Base-by-base conservation (phyloP, 2,329 filamentous ascomycete genomes). In the Hypoxylon sp. region DNA sequence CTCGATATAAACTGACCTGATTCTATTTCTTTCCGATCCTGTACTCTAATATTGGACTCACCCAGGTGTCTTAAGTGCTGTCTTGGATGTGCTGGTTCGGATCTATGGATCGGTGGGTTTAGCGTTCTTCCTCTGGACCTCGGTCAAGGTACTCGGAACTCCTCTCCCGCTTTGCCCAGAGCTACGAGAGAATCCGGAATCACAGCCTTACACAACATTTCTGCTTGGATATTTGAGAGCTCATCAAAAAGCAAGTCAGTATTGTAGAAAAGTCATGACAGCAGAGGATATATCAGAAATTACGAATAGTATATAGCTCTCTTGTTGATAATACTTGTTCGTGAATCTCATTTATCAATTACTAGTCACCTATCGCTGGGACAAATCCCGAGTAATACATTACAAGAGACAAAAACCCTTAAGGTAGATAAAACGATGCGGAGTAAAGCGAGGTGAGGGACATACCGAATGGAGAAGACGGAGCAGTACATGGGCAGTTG, bases 401-500 rank as follows among this genome's bases (percentile, higher is more conserved):
- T 7, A 60, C 8, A 32, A 47, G 23, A 23, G 16, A 39, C 14
- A 55, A 55, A 51, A 50, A 30, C 32, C 54, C 34, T 45, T 21
- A 58, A 59, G 9, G 11, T 51, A 43, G 21, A 46, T 53, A 55
- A 39, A 51, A 59, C 14, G 54, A 59, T 60, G 37, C 52, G 59
- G 60, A 66, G 54, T 12, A 56, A 32, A 52, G 46, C 19, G 29
- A 61, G 37, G 21, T 32, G 5, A 60, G 43, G 21, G 45, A 64
- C 48, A 25, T 27, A 39, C 64, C 61, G 37, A 63, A 70, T 68
- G 55, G 54, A 70, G 64, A 63, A 64, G 56, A 58, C 64, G 65
- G 67, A 65, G 46, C 61, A 62, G 52, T 43, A 53, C 58, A 51
- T 48, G 56, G 21, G 48, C 50, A 4, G 21, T 61, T 34, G 16